Evolutionary conservation across 768 basidiomycete species (phyloP), one percentile per base, ranked within the genome.

Genomic region (Xerocomus brunneocitrinus): DNA sequence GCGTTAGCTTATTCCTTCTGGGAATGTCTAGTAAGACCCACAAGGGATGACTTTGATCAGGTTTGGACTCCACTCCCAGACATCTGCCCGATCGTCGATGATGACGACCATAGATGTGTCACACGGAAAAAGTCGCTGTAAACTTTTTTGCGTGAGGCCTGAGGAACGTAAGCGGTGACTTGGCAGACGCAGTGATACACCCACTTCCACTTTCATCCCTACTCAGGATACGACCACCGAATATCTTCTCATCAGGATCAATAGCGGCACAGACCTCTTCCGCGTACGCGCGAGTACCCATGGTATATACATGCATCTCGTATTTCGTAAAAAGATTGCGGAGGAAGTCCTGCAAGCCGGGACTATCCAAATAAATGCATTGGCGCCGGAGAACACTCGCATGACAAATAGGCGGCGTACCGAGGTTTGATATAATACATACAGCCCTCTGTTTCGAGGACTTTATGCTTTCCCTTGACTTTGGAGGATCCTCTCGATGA

Each of bases 301-400:
- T 98, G 24, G 95, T 99, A 71, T 99, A 99, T 44, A 99, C 95
- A 68, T 98, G 97, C 93, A 98, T 93, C 73, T 98, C 95, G 70
- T 95, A 99, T 64, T 89, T 85, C 47, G 75, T 73, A 34, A 89
- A 79, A 59, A 88, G 80, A 42, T 77, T 76, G 55, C 74, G 73
- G 49, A 99, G 76, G 69, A 99, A 98, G 44, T 82, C 78, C 51
- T 77, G 73, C 73, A 93, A 81, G n/a, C 92, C 91, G 8, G 94
- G 94, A 59, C 94, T 85, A 35, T 34, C 39, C 14, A 45, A 39
- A 38, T 13, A 5, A 16, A 42, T 41, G 14, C 55, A 27, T 55
- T 35, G 35, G 39, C 41, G 42, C 8, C 28, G 8, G 39, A 27
- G 12, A 14, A 43, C 34, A 49, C 30, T 9, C 5, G 32, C 32